A percentile compares a stretch with the other conserved stretches of the same genome.
Evolutionary conservation across 495 filamentous ascomycete species (phyloP).

Genomic region (Penicillium maclennaniae): DNA sequence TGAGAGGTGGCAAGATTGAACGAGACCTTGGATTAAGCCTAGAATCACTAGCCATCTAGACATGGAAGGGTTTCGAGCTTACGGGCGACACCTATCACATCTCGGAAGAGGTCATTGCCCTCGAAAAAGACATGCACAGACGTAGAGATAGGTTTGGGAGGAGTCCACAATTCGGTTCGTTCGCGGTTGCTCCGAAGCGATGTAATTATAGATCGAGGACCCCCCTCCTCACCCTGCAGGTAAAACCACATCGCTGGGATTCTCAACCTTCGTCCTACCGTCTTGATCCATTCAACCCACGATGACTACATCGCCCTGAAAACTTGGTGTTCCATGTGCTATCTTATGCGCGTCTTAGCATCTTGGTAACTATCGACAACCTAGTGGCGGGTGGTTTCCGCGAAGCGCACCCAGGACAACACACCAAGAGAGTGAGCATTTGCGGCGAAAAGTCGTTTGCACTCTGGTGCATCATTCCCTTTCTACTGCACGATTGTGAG

Average conservation of each 20-base stretch:
- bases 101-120: conserved; percentile 1
- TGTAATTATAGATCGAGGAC: conserved; percentile 35
- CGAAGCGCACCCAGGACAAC: neutral
- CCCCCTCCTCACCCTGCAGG: conserved; percentile 34
- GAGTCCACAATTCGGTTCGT: conserved; percentile 4
- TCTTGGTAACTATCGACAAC: neutral
- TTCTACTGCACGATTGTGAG: neutral
- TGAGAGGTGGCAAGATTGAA: neutral
- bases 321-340: neutral
- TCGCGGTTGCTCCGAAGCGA: conserved; percentile 13
- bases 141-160: conserved; percentile 16
- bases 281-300: conserved; percentile 2
- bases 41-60: neutral
- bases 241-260: conserved; percentile 39
- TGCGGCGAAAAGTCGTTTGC: neutral
- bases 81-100: conserved; percentile 10
- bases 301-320: neutral
- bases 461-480: neutral
- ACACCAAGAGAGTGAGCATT: neutral
- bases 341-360: neutral
- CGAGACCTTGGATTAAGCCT: neutral
- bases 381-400: neutral
- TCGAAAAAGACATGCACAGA: conserved; percentile 13
- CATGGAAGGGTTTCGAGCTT: neutral
- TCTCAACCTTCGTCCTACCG: conserved; percentile 14